phyloP scores from a whole-genome alignment of 192 early-diverging fungal genomes.

The Allomyces javanicus region DNA sequence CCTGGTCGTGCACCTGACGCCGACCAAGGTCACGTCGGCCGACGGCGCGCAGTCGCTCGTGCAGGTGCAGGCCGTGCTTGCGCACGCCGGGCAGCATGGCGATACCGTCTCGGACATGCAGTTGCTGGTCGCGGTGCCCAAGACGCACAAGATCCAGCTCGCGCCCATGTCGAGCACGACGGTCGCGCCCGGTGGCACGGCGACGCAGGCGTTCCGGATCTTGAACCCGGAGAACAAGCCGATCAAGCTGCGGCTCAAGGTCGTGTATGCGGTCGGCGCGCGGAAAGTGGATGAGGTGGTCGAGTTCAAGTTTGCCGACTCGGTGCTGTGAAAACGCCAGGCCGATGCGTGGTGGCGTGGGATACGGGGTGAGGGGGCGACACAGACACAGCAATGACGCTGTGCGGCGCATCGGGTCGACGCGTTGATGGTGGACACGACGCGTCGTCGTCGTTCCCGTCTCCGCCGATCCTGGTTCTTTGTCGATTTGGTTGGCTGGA shows the following conservation, averaged over 20 bases:
- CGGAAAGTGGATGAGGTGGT: slow-evolving; percentile 28
- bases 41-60: background rate
- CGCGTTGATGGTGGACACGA: too few relatives aligned
- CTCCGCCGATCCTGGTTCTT: too few relatives aligned
- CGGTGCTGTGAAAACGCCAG: background rate
- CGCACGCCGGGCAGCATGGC: slow-evolving; percentile 5
- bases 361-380: too few relatives aligned
- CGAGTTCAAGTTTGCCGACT: slow-evolving; percentile 16
- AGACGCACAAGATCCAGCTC: slow-evolving; percentile 74
- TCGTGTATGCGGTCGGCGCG: slow-evolving; percentile 22
- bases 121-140: slow-evolving; percentile 88
- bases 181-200: slow-evolving; percentile 35
- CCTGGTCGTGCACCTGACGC: background rate
- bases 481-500: too few relatives aligned
- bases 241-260: slow-evolving; percentile 28
- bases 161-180: slow-evolving; percentile 48
- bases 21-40: background rate
- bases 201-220: slow-evolving; percentile 63
- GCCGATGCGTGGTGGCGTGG: too few relatives aligned
- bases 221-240: slow-evolving; percentile 57
- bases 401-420: too few relatives aligned
- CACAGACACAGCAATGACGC: too few relatives aligned
- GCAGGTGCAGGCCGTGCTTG: too few relatives aligned
- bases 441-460: too few relatives aligned
- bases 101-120: slow-evolving; percentile 38